Evolutionary conservation across 2,329 filamentous ascomycete species (phyloP), one percentile per base, ranked within the genome.

Genomic region (Pseudocercospora musae): DNA sequence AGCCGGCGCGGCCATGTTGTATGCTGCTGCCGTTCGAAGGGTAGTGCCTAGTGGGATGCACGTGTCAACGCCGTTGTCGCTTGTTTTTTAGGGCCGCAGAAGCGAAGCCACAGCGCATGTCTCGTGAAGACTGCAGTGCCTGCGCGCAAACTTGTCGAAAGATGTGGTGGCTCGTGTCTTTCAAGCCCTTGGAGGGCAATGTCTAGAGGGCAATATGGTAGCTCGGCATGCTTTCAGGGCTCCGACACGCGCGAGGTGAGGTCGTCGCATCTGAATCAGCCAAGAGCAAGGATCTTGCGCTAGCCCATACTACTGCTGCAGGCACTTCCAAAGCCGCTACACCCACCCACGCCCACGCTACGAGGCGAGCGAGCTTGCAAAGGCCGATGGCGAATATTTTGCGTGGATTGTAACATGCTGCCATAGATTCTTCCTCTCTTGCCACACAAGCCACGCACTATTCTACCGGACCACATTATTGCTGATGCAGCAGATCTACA

Each of bases 1-100:
- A 48, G 65, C 64, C 27, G 69, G 63, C 49, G 66, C 68, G 7
- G 68, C 71, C 72, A 73, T 73, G 29, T 46, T 63, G 57, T 59
- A 37, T 54, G 50, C 18, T 54, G 50, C 23, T 37, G 50, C 27
- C 15, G 25, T 27, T 10, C 15, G 48, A 27, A 27, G 48, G 48
- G 44, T 48, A 48, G 44, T 48, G 18, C 18, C 21, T 48, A 48
- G 18, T 29, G 25, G 48, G 48, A 50, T 15, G 48, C 48, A 50
- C 48, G 48, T 50, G 48, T 50, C 25, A 50, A 27, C 20, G 48
- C 48, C 48, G 48, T 50, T 50, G 48, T 50, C 48, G 44, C 44
- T 48, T 48, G 44, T 48, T 48, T 37, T 27, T 50, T 50, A 50
- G 23, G 10, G 21, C 48, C 23, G 48, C 48, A 25, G 48, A 21